These are phyloP conservation scores for Crithidia sp. DNA, from an alignment of 208 protist genomes.

Conservation along the genomic window DNA sequence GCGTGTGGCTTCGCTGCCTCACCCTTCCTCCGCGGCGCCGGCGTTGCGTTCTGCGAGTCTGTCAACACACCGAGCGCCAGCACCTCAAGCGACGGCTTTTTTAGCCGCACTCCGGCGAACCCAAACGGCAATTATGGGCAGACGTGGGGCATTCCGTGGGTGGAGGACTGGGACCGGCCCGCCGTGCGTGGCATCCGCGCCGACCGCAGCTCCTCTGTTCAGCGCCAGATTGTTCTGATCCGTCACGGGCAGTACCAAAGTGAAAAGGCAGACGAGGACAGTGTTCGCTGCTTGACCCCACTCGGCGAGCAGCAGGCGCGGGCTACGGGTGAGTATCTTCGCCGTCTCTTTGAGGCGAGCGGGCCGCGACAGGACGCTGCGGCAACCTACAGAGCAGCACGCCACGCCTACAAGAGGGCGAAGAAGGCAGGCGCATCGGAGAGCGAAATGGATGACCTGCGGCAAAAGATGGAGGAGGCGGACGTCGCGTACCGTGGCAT, in stretches of 20 bases:
- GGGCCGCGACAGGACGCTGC: constrained; percentile 16
- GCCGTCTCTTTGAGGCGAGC: constrained; percentile 30
- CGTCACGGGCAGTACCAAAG: constrained; percentile 88
- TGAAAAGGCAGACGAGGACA: constrained; percentile 42
- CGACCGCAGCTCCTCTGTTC: constrained; percentile 17
- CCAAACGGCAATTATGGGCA: constrained; percentile 45
- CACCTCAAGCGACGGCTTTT: constrained; percentile 39
- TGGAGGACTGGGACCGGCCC: constrained; percentile 71
- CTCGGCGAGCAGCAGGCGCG: constrained; percentile 69
- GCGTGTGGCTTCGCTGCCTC: constrained; percentile 34
- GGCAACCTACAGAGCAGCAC: constrained; percentile 4
- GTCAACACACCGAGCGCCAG: constrained; percentile 4
- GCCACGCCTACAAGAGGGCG: constrained; percentile 17
- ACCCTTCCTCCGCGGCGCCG: constrained; percentile 29
- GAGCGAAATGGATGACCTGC: constrained; percentile 18
- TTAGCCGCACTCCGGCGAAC: constrained; percentile 34
- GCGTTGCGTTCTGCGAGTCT: constrained; percentile 34
- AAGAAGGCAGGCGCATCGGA: constrained; percentile 8
- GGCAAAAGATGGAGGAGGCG: constrained; percentile 19
- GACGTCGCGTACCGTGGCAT: background rate
- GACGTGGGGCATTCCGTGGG: constrained; percentile 68
- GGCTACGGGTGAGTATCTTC: constrained; percentile 62
- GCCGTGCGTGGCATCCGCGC: constrained; percentile 23
- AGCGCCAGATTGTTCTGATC: constrained; percentile 78
- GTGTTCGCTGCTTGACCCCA: constrained; percentile 44